Conservation (phyloP, 1,139 yeast genomes). For the Yamadazyma sp. region DNA sequence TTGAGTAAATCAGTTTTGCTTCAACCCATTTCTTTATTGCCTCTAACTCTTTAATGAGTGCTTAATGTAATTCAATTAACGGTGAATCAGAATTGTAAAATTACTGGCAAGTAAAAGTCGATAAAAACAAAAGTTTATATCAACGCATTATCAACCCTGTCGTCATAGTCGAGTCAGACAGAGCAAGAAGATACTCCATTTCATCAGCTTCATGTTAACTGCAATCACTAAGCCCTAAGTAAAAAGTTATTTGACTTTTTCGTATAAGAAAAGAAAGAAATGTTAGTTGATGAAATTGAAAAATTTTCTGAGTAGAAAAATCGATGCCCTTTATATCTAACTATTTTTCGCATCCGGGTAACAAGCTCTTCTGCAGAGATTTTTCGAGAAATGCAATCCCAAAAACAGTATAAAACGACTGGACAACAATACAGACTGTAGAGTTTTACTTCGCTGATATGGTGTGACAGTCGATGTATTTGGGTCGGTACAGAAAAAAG, state of each 20-base stretch:
- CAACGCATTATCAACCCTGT: slow-evolving; percentile 69
- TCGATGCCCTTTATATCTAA: slow-evolving; percentile 8
- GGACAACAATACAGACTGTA: too few species aligned
- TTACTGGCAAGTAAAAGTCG: slow-evolving; percentile 85
- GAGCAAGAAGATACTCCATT: slow-evolving; percentile 73
- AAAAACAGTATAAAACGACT: too few species aligned
- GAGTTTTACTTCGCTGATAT: too few species aligned
- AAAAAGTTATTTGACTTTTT: slow-evolving; percentile 9
- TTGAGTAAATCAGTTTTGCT: too few species aligned
- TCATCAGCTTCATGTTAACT: slow-evolving; percentile 43
- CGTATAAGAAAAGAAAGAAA: not conserved
- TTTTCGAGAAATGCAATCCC: not conserved
- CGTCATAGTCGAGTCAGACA: slow-evolving; percentile 86
- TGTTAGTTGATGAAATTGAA: not conserved
- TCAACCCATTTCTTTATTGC: slow-evolving; percentile 1
- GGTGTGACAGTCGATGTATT: too few species aligned
- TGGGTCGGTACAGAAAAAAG: too few species aligned
- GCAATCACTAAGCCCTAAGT: slow-evolving; percentile 17
- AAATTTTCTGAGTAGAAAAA: slow-evolving; percentile 5
- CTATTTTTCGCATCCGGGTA: slow-evolving; percentile 3
- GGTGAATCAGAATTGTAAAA: slow-evolving; percentile 63
- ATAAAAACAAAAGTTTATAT: slow-evolving; percentile 28
- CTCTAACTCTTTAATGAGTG: slow-evolving; percentile 20
- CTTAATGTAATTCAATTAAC: slow-evolving; percentile 18
- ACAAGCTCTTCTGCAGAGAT: slow-evolving; percentile 1